Evolutionary conservation across 176 grass and related monocot species (phyloP).

Genomic region (Areca catechu): DNA sequence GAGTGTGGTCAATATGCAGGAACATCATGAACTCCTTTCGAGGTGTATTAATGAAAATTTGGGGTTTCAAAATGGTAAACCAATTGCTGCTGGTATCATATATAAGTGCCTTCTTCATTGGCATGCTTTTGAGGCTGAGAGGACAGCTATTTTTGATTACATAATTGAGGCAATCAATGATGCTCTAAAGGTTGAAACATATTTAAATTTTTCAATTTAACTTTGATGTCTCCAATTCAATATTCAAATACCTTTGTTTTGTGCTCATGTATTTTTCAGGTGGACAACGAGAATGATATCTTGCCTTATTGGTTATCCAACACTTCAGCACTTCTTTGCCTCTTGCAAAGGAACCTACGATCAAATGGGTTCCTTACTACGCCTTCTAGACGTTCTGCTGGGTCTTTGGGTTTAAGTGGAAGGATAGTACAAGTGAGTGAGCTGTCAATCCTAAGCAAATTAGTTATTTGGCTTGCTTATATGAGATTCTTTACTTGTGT

Average conservation of each 20-base stretch:
- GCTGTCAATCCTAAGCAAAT: too few species aligned
- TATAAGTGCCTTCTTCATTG: constrained; percentile 86
- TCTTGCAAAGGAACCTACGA: constrained; percentile 89
- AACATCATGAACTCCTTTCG: constrained; percentile 84
- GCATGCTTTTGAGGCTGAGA: constrained; percentile 84
- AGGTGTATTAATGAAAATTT: constrained; percentile 87
- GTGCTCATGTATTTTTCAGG: constrained; percentile 35
- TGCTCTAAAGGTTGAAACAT: constrained; percentile 63
- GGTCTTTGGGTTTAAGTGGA: constrained; percentile 28
- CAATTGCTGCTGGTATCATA: constrained; percentile 80
- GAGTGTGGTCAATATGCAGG: constrained; percentile 31
- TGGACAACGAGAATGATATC: constrained; percentile 39
- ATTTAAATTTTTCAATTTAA: constrained; percentile 1
- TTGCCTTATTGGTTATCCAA: constrained; percentile 97
- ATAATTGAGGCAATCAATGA: constrained; percentile 88
- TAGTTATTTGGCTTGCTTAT: too few species aligned
- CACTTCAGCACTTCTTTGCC: constrained; percentile 76
- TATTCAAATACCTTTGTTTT: background rate
- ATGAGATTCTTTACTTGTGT: too few species aligned
- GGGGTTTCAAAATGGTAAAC: constrained; percentile 79
- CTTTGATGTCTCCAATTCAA: constrained; percentile 3
- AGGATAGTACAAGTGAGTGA: constrained; percentile 59
- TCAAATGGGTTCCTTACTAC: constrained; percentile 76
- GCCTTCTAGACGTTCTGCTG: constrained; percentile 50
- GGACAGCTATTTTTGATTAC: constrained; percentile 94